A percentile compares a stretch with the other conserved stretches of the same genome.
These are phyloP conservation scores for Citrus reticulata DNA, from an alignment of 345 rosid species.

Conservation along the genomic window DNA sequence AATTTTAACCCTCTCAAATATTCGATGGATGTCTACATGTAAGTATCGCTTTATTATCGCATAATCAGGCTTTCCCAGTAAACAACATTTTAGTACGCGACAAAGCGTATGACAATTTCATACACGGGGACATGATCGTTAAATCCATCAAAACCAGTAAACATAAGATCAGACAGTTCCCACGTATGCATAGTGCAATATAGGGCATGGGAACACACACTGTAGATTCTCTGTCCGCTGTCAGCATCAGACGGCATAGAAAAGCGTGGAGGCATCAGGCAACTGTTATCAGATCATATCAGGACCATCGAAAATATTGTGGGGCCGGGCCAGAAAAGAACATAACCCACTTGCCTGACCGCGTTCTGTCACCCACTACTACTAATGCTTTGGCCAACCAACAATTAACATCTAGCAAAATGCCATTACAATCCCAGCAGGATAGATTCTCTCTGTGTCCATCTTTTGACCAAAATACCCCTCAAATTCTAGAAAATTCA, in stretches of 20 bases:
- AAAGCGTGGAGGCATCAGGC: background rate
- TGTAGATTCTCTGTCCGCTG: background rate
- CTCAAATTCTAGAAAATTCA: background rate
- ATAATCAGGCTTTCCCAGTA: background rate
- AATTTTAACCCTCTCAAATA: too few relatives aligned
- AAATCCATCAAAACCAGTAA: background rate
- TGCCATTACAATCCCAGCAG: constrained; percentile 3
- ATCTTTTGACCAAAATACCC: constrained; percentile 7
- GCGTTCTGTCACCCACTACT: constrained; percentile 27
- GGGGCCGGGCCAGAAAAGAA: background rate
- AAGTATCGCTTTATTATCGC: background rate
- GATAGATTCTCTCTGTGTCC: background rate
- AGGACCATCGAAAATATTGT: background rate
- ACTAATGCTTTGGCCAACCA: background rate
- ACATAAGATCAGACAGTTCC: background rate
- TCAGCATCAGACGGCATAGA: constrained; percentile 11
- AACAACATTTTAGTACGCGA: background rate
- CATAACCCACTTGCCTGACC: background rate
- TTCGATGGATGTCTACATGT: too few relatives aligned
- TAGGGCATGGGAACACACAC: background rate
- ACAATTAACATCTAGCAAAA: constrained; percentile 2
- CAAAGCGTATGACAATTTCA: background rate
- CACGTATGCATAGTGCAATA: background rate
- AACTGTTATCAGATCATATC: background rate
- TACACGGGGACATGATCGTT: background rate